These are phyloP conservation scores for Suillus americanus DNA, from an alignment of 768 basidiomycete species.

Conservation along the genomic window DNA sequence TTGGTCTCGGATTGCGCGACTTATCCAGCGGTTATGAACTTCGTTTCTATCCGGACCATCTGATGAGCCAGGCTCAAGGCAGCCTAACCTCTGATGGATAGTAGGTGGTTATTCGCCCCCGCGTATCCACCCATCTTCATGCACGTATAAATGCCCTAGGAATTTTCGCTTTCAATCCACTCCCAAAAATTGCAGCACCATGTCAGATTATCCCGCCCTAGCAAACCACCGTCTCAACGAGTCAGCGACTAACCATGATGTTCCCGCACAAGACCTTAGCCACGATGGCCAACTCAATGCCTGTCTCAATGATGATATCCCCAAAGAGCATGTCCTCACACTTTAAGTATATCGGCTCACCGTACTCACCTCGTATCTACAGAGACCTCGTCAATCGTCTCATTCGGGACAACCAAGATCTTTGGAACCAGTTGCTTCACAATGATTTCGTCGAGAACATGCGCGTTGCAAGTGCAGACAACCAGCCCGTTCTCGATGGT, in stretches of 20 bases:
- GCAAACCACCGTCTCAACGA: background rate
- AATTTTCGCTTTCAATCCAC: background rate
- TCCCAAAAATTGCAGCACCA: background rate
- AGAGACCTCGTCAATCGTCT: constrained; percentile 15
- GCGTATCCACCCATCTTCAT: background rate
- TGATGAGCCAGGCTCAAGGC: background rate
- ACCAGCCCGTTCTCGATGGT: constrained; percentile 7
- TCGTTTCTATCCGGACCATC: background rate
- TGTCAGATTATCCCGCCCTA: background rate
- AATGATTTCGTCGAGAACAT: constrained; percentile 11
- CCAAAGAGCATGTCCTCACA: background rate
- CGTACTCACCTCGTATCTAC: background rate
- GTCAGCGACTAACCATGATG: background rate
- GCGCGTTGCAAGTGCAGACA: constrained; percentile 5
- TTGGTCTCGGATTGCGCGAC: background rate
- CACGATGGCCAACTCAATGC: background rate
- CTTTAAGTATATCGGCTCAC: background rate
- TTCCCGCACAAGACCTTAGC: background rate
- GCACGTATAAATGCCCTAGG: background rate
- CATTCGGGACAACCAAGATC: constrained; percentile 14
- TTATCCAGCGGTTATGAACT: background rate
- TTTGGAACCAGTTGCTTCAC: constrained; percentile 11
- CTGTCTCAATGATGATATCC: background rate
- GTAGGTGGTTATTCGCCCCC: background rate
- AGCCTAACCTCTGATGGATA: background rate